Base-by-base conservation (phyloP, 169 alveolate genomes). In the Plasmodium coatneyi region DNA sequence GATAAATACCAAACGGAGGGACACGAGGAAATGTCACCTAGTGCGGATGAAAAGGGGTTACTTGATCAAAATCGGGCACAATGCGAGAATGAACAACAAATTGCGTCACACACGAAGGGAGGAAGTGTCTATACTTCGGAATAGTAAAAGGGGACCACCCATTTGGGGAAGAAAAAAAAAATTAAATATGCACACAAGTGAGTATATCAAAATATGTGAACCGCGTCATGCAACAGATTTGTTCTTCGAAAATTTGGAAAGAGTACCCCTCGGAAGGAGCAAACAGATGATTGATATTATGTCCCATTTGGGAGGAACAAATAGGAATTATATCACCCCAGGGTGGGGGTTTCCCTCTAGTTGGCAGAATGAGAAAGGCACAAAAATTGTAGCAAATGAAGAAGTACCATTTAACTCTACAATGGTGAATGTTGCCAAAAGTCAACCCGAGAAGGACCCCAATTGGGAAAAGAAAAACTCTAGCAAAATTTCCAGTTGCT, bases 401-500 rank as follows among this genome's bases (percentile, higher is more conserved):
- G 30, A 66, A 22, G 74, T 10, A n/a, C 22, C 14, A 5, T 22
- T 39, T 80, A 49, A 25, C 5, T 30, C 66, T 25, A 41, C 52
- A 10, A 83, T 36, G 43, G 34, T 39, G 56, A 83, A 34, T 14
- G 52, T 5, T 43, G 46, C 74, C 7, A 70, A 5, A 36, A 1
- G 70, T 16, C 22, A 25, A 43, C 46, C 74, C 3, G n/a, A 19
- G 28, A 41, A 10, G 19, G 22, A 39, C 22, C 19, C 43, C 19
- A 74, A 19, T 19, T 28, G 19, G 14, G 74, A 72, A 32, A 43
- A 28, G 78, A 72, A 84, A 10, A 5, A 19, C 14, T 25, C 10
- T 28, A 84, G 56, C 43, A 71, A 74, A 84, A 49, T 52, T 49
- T 16, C 22, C 22, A 28, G 78, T 28, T 84, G 92, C 56, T 84